Base-by-base conservation (phyloP, 805 yeast species). In the Barnettozyma sucrosica region DNA sequence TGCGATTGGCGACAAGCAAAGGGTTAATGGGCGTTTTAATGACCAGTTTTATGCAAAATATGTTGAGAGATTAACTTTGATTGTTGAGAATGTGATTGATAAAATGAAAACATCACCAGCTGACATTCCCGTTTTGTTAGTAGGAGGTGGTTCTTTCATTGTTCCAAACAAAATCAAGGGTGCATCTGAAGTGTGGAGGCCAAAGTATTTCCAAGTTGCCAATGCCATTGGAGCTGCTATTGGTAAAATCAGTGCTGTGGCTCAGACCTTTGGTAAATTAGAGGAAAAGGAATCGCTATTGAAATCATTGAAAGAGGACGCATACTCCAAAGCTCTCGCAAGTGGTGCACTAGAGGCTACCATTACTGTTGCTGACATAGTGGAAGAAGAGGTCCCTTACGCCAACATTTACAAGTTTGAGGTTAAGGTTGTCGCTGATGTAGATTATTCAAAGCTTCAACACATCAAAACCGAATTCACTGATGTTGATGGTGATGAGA, bases 81-180 rank as follows among this genome's bases (percentile, higher is more conserved):
- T 44, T 40, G 42, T 44, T 52, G 77, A 72, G 49, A 55, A 46
- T 28, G 68, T 69, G 5, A 63, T 75, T 38, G 79, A 75, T 54
- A 53, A 70, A 36, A 71, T 74, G 73, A 72, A 68, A 52, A 73
- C 77, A 4, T 64, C 66, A 20, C 70, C 77, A 0, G 74, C 67
- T 6, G 71, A 70, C 7, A 55, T 74, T 5, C 72, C 75, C 1
- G 76, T 74, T 5, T 46, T 75, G 4, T 58, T 71, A 2, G 79
- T 75, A 32, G 79, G 79, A 42, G 79, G 80, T 37, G 79, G 79
- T 7, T 74, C 79, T 1, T 69, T 75, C 48, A 69, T 75, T 48
- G 63, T 67, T 10, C 75, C 76, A 9, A 52, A 54, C 9, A 44
- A 53, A 19, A 49, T 71, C 14, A 63, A 61, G 13, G 77, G 78